Evolutionary conservation across 2,329 filamentous ascomycete genomes (phyloP), one percentile per base, ranked within the genome.

Genomic region (Fusarium temperatum): DNA sequence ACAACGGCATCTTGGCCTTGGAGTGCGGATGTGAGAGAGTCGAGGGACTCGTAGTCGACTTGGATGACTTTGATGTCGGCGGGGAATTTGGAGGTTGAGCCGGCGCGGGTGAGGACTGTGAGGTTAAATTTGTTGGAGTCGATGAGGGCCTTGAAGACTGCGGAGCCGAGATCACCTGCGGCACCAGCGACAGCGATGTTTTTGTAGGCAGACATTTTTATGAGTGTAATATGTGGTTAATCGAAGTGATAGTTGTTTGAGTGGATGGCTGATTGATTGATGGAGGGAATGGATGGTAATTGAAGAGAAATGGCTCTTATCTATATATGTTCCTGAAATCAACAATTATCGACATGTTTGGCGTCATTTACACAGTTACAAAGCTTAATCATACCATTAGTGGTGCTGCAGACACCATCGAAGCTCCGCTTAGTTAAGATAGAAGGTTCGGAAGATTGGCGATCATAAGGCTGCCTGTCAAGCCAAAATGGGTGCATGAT

Each of bases 1-100:
- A 92, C 78, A 24, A 91, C 83, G 2, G 87, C 90, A 70, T 92
- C 89, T 65, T 90, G 86, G 59, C 86, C 89, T 58, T 84, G 75
- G 55, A 92, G 85, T 1, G 87, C 87, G 3, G 82, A 70, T 2
- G 81, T 84, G 20, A 92, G 84, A 28, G 87, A 86, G 0, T 84
- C 79, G 6, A 85, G 78, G 4, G 84, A 85, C 20, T 84, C 81
- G 54, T 82, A 81, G 75, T 84, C 84, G 35, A 83, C 79, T 28
- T 83, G 77, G 8, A 79, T 68, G n/a, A 82, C 80, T 8, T 80
- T 77, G 22, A 72, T 73, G 15, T 74, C 77, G 3, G 68, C 38
- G 14, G 81, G 80, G 63, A 81, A 81, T 4, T 79, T 79, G 1
- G 82, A 79, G 4, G 67, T 76, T 12, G 88, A 90, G 45, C 83